Percentiles rank a stretch among this genome's conserved stretches.
phyloP scores from a whole-genome alignment of 2,329 filamentous ascomycete genomes.

The Bipolaris cookei region DNA sequence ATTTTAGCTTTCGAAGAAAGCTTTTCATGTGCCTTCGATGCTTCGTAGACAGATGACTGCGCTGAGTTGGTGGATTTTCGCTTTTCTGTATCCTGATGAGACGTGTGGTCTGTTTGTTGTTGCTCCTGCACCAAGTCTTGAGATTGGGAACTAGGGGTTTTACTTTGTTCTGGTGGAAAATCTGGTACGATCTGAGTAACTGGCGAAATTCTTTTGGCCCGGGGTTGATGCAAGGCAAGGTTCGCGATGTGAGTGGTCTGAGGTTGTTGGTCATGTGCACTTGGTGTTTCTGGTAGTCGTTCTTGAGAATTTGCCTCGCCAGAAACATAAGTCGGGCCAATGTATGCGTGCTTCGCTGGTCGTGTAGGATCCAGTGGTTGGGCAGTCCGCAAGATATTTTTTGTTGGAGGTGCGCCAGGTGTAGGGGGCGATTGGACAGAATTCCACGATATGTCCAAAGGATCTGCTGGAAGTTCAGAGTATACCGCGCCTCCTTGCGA shows the following conservation, averaged over 20 bases:
- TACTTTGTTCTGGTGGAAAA: constrained; percentile 14
- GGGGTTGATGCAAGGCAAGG: constrained; percentile 17
- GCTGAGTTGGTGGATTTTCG: constrained; percentile 49
- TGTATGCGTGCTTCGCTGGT: constrained; percentile 10
- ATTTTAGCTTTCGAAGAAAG: constrained; percentile 33
- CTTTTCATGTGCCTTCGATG: constrained; percentile 32
- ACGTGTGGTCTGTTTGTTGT: constrained; percentile 47
- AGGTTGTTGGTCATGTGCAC: constrained; percentile 7
- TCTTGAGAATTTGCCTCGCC: constrained; percentile 15
- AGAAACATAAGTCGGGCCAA: constrained; percentile 18
- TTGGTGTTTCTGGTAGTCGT: constrained; percentile 10
- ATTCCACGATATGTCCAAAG: constrained; percentile 12
- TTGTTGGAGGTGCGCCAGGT: constrained; percentile 10
- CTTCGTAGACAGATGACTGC: constrained; percentile 30
- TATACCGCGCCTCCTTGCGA: constrained; percentile 14
- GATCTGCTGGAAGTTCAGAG: constrained; percentile 15
- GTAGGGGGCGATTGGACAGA: constrained; percentile 4
- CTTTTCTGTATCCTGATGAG: constrained; percentile 52
- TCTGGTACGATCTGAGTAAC: constrained; percentile 17
- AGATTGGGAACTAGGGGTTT: constrained; percentile 23
- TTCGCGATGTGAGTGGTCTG: constrained; percentile 14
- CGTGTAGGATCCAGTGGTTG: constrained; percentile 1
- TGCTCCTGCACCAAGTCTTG: constrained; percentile 32
- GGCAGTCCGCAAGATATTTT: constrained; percentile 3
- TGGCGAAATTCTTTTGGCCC: constrained; percentile 18